Base-by-base conservation (phyloP, 345 rosid species). In the Hibiscus trionum region DNA sequence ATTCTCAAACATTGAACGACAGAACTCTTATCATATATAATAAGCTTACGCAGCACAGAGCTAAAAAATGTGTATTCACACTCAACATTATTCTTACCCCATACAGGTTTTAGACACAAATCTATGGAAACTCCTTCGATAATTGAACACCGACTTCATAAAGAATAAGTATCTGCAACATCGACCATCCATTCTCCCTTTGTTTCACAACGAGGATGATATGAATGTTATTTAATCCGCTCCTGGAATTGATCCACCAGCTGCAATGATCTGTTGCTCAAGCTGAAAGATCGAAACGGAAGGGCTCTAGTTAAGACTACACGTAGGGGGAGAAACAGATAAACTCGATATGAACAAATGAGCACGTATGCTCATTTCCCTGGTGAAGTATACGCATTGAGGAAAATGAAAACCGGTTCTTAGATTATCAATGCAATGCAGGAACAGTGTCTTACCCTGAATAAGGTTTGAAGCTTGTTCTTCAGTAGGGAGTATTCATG, bases 251-350 rank as follows among this genome's bases (percentile, higher is more conserved):
- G 86, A 77, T 56, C 93, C 93, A 71, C 97, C 97, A 60, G 89
- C 90, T 71, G 81, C 84, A 33, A 84, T 35, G 55, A 91, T 82
- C 83, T 83, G 97, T 76, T 78, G 84, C 83, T 91, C 91, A 84
- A 91, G 71, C 96, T 88, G 77, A 73, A 73, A 12, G 21, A 39
- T 70, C 72, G 46, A 53, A 73, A 14, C 53, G 4, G 16, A 49
- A 49, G 1, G 5, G 16, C 53, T 11, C 53, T 14, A 12, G 53
- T 11, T 49, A 49, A 47, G 12, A 49, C 53, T 49, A 14, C 17
- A 11, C 15, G 0, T 49, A 3, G 1, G 53, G n/a, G 53, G n/a
- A 12, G 50, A 12, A 12, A 49, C 16, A 4, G 53, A 49, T 49
- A 4, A 49, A 49, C 53, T 14, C 53, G 53, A 49, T 49, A 11